phyloP scores from a whole-genome alignment of 495 filamentous ascomycete species.

The Elasticomyces elasticus region DNA sequence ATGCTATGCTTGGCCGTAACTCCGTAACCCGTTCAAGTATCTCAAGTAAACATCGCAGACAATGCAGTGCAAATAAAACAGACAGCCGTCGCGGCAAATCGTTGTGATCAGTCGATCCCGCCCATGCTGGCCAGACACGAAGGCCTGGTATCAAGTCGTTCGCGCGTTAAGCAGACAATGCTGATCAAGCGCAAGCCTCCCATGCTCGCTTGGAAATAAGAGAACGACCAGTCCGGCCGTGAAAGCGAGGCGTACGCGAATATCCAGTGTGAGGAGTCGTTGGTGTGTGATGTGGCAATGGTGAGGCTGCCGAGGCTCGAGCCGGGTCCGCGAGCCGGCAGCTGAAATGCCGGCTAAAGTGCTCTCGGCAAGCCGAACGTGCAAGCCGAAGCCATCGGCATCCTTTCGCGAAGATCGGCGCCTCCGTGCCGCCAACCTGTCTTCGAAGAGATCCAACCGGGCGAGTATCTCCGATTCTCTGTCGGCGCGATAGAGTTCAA shows the following conservation, averaged over 20 bases:
- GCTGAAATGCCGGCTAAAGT: too few relatives aligned
- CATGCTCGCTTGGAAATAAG: background rate
- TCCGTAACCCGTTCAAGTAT: background rate
- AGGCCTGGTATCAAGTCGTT: background rate
- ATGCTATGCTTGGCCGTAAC: background rate
- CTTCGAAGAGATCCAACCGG: too few relatives aligned
- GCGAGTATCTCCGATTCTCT: too few relatives aligned
- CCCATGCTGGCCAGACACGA: background rate
- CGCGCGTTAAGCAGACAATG: background rate
- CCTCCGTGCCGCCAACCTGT: too few relatives aligned
- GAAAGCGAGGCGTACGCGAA: too few relatives aligned
- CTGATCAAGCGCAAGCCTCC: conserved; percentile 1
- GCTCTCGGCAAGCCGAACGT: too few relatives aligned
- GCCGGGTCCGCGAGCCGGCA: too few relatives aligned
- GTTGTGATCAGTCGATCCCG: background rate
- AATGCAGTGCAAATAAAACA: background rate
- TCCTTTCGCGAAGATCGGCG: too few relatives aligned
- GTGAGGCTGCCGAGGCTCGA: too few relatives aligned
- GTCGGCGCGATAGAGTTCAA: too few relatives aligned
- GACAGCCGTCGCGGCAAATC: too few relatives aligned
- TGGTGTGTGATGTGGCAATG: background rate
- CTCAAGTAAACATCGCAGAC: background rate
- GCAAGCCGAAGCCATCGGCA: too few relatives aligned
- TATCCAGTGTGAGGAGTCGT: background rate
- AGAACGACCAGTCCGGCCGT: background rate